These are phyloP conservation scores for Globisporangium alternatum DNA, from an alignment of 352 stramenopile species.

Conservation along the genomic window DNA sequence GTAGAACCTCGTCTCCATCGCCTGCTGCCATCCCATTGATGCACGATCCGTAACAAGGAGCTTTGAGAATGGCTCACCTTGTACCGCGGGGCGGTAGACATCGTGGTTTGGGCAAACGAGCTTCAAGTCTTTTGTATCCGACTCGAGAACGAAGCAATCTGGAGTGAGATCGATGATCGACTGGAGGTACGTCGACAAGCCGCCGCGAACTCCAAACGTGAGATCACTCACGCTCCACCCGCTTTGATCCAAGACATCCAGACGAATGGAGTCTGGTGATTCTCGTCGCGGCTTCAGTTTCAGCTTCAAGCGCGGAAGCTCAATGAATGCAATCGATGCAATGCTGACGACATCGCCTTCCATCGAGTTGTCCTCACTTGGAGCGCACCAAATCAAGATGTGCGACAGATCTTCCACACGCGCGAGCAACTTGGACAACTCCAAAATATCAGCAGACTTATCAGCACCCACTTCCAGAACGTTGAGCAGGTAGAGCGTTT, in stretches of 20 bases:
- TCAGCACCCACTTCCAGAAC: constrained; percentile 78
- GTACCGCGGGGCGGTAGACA: constrained; percentile 71
- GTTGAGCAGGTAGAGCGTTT: constrained; percentile 93
- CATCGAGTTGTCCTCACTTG: background rate
- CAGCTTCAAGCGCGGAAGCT: constrained; percentile 96
- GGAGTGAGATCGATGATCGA: constrained; percentile 44
- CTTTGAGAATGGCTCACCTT: constrained; percentile 77
- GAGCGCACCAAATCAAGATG: constrained; percentile 93
- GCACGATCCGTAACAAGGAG: constrained; percentile 74
- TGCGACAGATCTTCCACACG: constrained; percentile 97
- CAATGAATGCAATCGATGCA: constrained; percentile 92
- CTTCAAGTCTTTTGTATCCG: constrained; percentile 73
- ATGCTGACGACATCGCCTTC: background rate
- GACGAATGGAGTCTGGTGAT: constrained; percentile 40
- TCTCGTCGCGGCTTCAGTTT: constrained; percentile 86
- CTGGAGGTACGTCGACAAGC: constrained; percentile 48
- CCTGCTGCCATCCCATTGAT: constrained; percentile 81
- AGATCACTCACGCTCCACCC: constrained; percentile 82
- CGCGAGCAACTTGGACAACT: constrained; percentile 89
- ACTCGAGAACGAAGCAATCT: constrained; percentile 75
- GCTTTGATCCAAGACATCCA: constrained; percentile 79
- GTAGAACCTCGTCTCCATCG: constrained; percentile 94
- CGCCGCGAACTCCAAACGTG: constrained; percentile 32
- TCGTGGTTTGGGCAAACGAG: constrained; percentile 83
- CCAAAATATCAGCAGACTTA: constrained; percentile 33